Conservation (phyloP, 1,139 yeast genomes). For the Geotrichum reessii region DNA sequence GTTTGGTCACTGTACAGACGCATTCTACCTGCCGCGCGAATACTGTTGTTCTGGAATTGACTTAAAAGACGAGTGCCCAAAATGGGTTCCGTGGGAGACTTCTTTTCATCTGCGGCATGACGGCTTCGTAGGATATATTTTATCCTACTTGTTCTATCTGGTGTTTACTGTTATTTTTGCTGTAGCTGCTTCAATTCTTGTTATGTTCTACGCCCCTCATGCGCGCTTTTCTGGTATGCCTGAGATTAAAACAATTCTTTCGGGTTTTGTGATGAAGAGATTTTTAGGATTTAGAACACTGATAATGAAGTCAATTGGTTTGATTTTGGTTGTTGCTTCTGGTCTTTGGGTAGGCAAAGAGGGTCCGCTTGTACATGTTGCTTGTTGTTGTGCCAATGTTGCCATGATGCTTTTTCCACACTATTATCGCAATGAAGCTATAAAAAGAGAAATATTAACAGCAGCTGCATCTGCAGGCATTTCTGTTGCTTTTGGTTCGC, state of each 20-base stretch:
- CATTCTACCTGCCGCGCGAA: constrained; percentile 36
- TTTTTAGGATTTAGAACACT: constrained; percentile 49
- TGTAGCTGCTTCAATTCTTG: constrained; percentile 34
- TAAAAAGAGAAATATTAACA: constrained; percentile 56
- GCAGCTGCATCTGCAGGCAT: constrained; percentile 94
- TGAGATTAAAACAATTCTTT: constrained; percentile 46
- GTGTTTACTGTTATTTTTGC: constrained; percentile 36
- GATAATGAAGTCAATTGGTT: constrained; percentile 47
- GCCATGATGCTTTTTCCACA: constrained; percentile 37
- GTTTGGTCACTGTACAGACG: constrained; percentile 43
- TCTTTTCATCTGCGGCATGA: constrained; percentile 27
- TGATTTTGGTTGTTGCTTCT: constrained; percentile 64
- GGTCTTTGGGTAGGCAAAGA: constrained; percentile 92
- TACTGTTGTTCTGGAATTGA: constrained; percentile 39
- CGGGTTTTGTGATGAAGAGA: constrained; percentile 33
- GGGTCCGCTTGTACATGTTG: constrained; percentile 87
- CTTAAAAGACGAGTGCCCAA: constrained; percentile 33
- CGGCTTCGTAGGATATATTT: constrained; percentile 32
- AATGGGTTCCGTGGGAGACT: constrained; percentile 44
- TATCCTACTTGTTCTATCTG: constrained; percentile 37
- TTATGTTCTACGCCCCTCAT: constrained; percentile 40
- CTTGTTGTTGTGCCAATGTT: constrained; percentile 58
- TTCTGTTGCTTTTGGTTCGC: constrained; percentile 89
- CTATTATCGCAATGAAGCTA: constrained; percentile 32
- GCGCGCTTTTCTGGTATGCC: constrained; percentile 65